Evolutionary conservation across 73 alveolate genomes (phyloP).

Genomic region (Symbiodinium pilosum): DNA sequence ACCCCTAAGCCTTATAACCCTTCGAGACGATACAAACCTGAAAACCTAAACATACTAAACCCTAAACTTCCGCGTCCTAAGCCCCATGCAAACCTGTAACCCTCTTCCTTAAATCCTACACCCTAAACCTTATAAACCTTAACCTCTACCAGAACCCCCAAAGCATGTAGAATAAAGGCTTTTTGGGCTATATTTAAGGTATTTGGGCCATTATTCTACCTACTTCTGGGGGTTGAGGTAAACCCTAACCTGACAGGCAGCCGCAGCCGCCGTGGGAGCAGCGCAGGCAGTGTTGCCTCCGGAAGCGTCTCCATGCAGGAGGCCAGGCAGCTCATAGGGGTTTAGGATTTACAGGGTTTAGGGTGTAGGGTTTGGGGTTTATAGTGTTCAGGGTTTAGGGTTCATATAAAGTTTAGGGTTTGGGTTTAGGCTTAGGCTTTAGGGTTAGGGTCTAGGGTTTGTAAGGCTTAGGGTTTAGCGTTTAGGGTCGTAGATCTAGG

Average conservation of each 20-base stretch:
- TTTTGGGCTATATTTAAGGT: too few relatives aligned
- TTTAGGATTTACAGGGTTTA: background rate
- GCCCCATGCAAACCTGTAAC: too few relatives aligned
- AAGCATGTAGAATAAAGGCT: too few relatives aligned
- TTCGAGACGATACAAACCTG: too few relatives aligned
- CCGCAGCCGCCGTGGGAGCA: conserved; percentile 3
- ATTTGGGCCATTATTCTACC: too few relatives aligned
- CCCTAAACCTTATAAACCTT: background rate
- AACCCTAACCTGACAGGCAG: background rate
- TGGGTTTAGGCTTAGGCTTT: too few relatives aligned
- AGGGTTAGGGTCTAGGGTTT: too few relatives aligned
- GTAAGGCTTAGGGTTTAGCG: too few relatives aligned
- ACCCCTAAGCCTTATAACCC: background rate
- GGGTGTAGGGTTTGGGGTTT: background rate
- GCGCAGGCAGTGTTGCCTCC: background rate
- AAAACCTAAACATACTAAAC: background rate
- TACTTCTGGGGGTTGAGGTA: too few relatives aligned
- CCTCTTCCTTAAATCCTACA: background rate
- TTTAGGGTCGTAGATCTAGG: too few relatives aligned
- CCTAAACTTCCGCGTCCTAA: too few relatives aligned
- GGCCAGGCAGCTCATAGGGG: background rate
- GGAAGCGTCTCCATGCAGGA: background rate
- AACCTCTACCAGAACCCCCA: too few relatives aligned
- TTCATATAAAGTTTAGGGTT: background rate
- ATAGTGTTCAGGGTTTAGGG: background rate